A percentile compares a stretch with the other conserved stretches of the same genome.
Conservation (phyloP, 768 basidiomycete genomes). For the Mycena polygramma region DNA sequence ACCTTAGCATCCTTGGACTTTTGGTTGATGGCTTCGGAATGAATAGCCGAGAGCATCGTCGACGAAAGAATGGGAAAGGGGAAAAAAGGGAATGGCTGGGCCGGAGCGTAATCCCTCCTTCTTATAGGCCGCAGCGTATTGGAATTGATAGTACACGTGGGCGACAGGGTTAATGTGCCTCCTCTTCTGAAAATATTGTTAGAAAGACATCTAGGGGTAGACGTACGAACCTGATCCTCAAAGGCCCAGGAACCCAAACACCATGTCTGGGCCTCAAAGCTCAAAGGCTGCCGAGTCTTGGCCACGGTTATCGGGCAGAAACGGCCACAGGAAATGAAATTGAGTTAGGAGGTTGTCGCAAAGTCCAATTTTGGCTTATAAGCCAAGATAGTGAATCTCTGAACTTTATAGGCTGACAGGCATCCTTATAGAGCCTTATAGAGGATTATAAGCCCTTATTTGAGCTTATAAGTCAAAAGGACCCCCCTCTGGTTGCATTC, state of each 20-base stretch:
- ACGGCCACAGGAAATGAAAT: too few species aligned
- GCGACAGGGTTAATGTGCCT: conserved; percentile 4
- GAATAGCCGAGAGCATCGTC: conserved; percentile 25
- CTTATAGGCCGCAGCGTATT: conserved; percentile 12
- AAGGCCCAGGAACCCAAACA: not conserved
- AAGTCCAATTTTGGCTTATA: too few species aligned
- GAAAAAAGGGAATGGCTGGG: conserved; percentile 17
- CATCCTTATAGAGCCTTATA: too few species aligned
- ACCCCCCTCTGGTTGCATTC: too few species aligned
- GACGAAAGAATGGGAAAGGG: conserved; percentile 23
- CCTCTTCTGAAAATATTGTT: not conserved
- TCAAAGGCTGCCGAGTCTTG: too few species aligned
- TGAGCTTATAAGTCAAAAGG: too few species aligned
- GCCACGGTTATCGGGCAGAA: too few species aligned
- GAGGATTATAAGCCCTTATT: too few species aligned
- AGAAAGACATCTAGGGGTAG: conserved; percentile 19
- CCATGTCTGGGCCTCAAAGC: too few species aligned
- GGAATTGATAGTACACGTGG: not conserved
- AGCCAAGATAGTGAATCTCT: too few species aligned
- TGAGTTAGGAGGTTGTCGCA: too few species aligned
- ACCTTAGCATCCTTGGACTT: conserved; percentile 30
- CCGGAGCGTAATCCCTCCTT: not conserved
- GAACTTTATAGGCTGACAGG: too few species aligned
- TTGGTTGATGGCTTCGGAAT: not conserved
- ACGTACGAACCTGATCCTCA: not conserved